Evolutionary conservation across 83 land plant genomes (phyloP).

Genomic region (Picea abies): DNA sequence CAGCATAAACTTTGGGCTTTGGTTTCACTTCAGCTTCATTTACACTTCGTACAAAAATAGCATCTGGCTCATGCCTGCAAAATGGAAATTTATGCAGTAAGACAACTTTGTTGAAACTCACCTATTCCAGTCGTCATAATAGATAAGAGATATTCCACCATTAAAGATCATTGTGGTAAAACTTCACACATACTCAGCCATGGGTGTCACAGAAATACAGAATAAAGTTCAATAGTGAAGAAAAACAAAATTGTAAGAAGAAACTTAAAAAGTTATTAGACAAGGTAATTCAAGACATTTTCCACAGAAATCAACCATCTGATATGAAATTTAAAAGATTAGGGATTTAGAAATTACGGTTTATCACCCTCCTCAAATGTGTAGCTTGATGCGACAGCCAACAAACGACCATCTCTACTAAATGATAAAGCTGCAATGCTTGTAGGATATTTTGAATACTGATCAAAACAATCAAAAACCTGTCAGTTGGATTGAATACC

Average conservation of each 20-base stretch:
- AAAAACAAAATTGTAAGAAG: not conserved
- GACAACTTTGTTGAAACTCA: not conserved
- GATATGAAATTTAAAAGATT: not conserved
- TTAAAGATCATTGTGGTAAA: too few relatives aligned
- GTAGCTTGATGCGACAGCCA: conserved; percentile 99
- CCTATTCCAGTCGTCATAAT: not conserved
- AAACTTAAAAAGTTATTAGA: not conserved
- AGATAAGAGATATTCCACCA: too few relatives aligned
- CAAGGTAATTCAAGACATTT: not conserved
- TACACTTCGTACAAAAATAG: conserved; percentile 87
- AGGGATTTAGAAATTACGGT: conserved; percentile 48
- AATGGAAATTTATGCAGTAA: conserved; percentile 14
- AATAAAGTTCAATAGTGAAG: not conserved
- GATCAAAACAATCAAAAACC: not conserved
- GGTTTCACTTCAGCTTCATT: conserved; percentile 99
- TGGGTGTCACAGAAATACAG: too few relatives aligned
- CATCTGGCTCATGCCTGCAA: conserved; percentile 96
- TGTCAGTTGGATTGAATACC: not conserved
- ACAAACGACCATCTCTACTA: conserved; percentile 95
- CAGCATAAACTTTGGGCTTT: conserved; percentile 83
- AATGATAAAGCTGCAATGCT: conserved; percentile 97
- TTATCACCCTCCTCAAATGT: conserved; percentile 97
- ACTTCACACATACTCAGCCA: not conserved
- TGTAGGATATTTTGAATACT: conserved; percentile 95
- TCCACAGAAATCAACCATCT: not conserved